Evolutionary conservation across 495 filamentous ascomycete genomes (phyloP).

Genomic region (Schizothecium vesticola): DNA sequence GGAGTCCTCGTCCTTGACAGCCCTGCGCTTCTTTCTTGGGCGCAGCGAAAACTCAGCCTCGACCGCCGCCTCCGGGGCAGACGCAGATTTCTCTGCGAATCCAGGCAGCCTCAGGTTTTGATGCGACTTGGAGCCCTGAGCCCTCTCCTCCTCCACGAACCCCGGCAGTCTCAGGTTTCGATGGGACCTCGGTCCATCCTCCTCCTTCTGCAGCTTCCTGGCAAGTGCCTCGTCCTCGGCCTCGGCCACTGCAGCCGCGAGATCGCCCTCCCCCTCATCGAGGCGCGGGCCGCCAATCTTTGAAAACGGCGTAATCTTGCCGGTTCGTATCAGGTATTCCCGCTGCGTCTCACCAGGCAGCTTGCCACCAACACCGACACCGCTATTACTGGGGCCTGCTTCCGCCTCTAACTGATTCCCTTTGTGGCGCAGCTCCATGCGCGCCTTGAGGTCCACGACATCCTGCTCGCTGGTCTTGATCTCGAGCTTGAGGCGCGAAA

Average conservation of each 20-base stretch:
- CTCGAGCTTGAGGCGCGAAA: slow-evolving; percentile 55
- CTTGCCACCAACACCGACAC: slow-evolving; percentile 32
- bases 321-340: slow-evolving; percentile 88
- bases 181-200: slow-evolving; percentile 62
- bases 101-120: slow-evolving; percentile 76
- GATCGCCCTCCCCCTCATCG: slow-evolving; percentile 52
- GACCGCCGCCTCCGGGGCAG: slow-evolving; percentile 17
- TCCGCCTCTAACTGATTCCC: slow-evolving; percentile 41
- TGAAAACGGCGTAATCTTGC: slow-evolving; percentile 95
- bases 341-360: slow-evolving; percentile 75
- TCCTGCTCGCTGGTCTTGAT: slow-evolving; percentile 60
- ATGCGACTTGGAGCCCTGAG: slow-evolving; percentile 62
- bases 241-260: slow-evolving; percentile 68
- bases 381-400: slow-evolving; percentile 5
- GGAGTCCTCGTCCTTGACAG: slow-evolving; percentile 30
- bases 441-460: slow-evolving; percentile 66
- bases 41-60: slow-evolving; percentile 48
- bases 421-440: slow-evolving; percentile 67
- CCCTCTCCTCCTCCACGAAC: slow-evolving; percentile 52
- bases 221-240: slow-evolving; percentile 59
- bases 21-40: slow-evolving; percentile 42
- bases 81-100: slow-evolving; percentile 49
- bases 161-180: slow-evolving; percentile 76
- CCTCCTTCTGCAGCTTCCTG: slow-evolving; percentile 50
- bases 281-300: slow-evolving; percentile 53